phyloP scores from a whole-genome alignment of 176 grass and related monocot species.

The Otatea glauca region DNA sequence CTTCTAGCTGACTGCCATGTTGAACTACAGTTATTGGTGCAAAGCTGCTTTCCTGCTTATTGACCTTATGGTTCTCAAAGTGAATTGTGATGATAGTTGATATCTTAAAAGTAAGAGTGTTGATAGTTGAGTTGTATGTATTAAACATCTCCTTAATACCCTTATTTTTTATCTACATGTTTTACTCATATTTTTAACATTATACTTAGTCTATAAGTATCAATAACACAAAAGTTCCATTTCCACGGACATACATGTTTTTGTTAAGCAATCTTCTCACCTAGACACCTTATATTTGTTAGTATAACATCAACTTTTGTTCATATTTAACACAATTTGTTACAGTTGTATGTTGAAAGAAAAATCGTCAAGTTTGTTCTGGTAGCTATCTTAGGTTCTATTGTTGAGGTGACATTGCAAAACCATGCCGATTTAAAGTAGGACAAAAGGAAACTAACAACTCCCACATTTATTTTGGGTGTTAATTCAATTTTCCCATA shows the following conservation, averaged over 20 bases:
- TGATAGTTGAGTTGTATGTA: not conserved
- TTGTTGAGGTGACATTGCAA: not conserved
- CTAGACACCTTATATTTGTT: not conserved
- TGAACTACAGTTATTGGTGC: not conserved
- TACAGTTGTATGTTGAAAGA: not conserved
- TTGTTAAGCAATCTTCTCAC: slow-evolving; percentile 14
- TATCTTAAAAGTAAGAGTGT: not conserved
- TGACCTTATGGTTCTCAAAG: not conserved
- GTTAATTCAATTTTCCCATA: not conserved
- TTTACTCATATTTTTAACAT: not conserved
- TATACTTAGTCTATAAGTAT: not conserved
- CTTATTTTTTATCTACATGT: not conserved
- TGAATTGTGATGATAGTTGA: not conserved
- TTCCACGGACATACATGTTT: not conserved
- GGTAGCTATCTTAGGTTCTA: not conserved
- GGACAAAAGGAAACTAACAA: not conserved
- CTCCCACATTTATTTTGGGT: not conserved
- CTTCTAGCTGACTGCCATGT: not conserved
- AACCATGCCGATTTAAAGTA: not conserved
- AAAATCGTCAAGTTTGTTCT: not conserved
- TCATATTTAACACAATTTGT: not conserved
- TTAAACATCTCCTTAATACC: not conserved
- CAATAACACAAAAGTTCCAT: not conserved
- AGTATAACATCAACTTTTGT: not conserved
- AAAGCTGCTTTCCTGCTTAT: not conserved